Percentiles rank a stretch among this genome's conserved stretches.
Evolutionary conservation across 106 monocot species (phyloP).

Genomic region (Dendrobium nobile): DNA sequence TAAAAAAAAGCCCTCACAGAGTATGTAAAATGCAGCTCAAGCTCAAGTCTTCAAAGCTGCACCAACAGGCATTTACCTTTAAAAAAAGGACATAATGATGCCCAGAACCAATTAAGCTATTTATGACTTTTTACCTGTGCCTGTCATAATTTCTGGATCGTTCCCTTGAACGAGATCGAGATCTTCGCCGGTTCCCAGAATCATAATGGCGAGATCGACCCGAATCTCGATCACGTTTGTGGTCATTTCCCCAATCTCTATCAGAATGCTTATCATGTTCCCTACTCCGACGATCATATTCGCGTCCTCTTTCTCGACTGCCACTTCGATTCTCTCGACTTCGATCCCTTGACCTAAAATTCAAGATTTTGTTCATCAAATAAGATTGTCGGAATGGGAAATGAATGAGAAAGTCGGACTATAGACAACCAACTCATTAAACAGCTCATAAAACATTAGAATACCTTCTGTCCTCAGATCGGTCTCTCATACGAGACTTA

Average conservation of each 20-base stretch:
- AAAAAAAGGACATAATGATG: too few relatives aligned
- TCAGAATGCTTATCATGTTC: constrained; percentile 42
- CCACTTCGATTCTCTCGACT: constrained; percentile 28
- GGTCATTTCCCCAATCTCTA: constrained; percentile 42
- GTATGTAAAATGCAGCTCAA: too few relatives aligned
- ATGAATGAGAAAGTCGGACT: neutral
- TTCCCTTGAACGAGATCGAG: constrained; percentile 58
- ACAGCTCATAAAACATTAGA: neutral
- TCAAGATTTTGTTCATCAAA: neutral
- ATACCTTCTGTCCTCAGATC: constrained; percentile 56
- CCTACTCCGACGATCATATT: constrained; percentile 47
- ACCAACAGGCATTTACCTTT: neutral
- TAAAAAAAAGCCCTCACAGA: too few relatives aligned
- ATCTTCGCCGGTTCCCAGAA: constrained; percentile 46
- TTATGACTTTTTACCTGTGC: constrained; percentile 33
- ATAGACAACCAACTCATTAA: neutral
- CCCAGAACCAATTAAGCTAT: too few relatives aligned
- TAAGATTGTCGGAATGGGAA: neutral
- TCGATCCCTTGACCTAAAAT: constrained; percentile 51
- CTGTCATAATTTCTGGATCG: constrained; percentile 62
- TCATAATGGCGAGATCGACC: constrained; percentile 37
- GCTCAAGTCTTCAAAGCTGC: too few relatives aligned
- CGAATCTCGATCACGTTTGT: constrained; percentile 20
- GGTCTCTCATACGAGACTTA: constrained; percentile 42
- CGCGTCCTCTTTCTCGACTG: constrained; percentile 28